phyloP scores from a whole-genome alignment of 2,329 filamentous ascomycete genomes.

The Leptographium procerum region DNA sequence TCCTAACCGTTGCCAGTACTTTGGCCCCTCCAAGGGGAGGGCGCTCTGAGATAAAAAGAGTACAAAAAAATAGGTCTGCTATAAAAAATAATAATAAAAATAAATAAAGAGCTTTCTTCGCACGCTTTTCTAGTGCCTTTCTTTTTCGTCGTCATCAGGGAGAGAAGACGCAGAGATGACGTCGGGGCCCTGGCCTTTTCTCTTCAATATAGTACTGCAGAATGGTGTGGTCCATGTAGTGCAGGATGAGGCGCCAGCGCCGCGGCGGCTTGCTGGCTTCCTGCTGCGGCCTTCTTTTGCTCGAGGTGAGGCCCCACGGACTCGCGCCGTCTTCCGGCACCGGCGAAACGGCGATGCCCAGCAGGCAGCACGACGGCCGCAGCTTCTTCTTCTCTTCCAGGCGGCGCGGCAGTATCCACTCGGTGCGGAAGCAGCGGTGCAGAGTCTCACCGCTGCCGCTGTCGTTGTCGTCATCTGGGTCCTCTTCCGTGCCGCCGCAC shows the following conservation, averaged over 20 bases:
- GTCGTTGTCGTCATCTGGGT: no score
- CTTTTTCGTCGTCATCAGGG: no score
- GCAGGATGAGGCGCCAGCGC: conserved; percentile 58
- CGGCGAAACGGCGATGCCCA: conserved; percentile 58
- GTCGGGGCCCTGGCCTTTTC: background rate
- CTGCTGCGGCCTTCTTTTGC: background rate
- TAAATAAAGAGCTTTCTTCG: no score
- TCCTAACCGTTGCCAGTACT: no score
- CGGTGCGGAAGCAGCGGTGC: conserved; percentile 35
- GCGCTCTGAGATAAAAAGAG: no score
- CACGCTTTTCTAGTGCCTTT: no score
- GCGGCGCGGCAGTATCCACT: conserved; percentile 37
- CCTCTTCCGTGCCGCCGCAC: no score
- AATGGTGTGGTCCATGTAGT: conserved; percentile 59
- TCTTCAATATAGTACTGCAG: conserved; percentile 53
- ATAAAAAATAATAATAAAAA: no score
- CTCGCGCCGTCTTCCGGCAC: conserved; percentile 35
- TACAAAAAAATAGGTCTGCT: no score
- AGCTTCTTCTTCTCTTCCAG: conserved; percentile 32
- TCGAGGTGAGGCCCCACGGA: conserved; percentile 13
- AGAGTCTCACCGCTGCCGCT: background rate
- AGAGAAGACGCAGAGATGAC: background rate
- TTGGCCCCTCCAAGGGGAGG: no score
- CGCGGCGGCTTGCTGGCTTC: conserved; percentile 18
- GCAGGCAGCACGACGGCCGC: conserved; percentile 39